A percentile compares a stretch with the other conserved stretches of the same genome.
Evolutionary conservation across 768 basidiomycete genomes (phyloP).

Genomic region (Auriscalpium vulgare): DNA sequence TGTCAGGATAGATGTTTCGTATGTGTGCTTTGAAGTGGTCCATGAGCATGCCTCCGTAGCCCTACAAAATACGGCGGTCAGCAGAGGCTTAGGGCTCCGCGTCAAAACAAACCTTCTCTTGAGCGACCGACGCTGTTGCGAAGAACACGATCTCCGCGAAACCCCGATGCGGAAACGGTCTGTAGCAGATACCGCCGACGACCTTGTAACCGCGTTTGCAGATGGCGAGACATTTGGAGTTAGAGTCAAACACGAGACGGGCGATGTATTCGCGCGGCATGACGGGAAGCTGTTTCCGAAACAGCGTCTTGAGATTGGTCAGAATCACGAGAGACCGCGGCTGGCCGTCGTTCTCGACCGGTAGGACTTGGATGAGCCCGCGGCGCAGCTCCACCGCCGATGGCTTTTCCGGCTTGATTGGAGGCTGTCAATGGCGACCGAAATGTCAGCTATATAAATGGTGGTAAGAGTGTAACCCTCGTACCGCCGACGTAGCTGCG

Average conservation of each 20-base stretch:
- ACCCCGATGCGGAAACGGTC: slow-evolving; percentile 88
- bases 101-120: slow-evolving; percentile 70
- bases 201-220: slow-evolving; percentile 93
- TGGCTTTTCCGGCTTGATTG: slow-evolving; percentile 62
- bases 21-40: slow-evolving; percentile 96
- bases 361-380: slow-evolving; percentile 74
- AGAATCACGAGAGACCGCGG: slow-evolving; percentile 78
- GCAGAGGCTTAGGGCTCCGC: not conserved
- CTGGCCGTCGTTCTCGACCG: slow-evolving; percentile 76
- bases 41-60: slow-evolving; percentile 98
- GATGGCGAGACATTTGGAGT: slow-evolving; percentile 90
- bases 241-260: slow-evolving; percentile 85
- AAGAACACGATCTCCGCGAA: slow-evolving; percentile 99
- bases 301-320: slow-evolving; percentile 92
- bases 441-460: not conserved
- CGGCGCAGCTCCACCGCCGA: slow-evolving; percentile 73
- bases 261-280: slow-evolving; percentile 99
- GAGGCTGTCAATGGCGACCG: slow-evolving; percentile 29
- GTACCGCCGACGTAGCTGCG: slow-evolving; percentile 38
- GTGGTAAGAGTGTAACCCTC: slow-evolving; percentile 16
- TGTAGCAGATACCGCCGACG: slow-evolving; percentile 94
- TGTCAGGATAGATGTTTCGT: slow-evolving; percentile 68
- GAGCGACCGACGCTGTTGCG: slow-evolving; percentile 91
- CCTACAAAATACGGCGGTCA: slow-evolving; percentile 39
- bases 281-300: slow-evolving; percentile 95